Evolutionary conservation across 306 rosid species (phyloP), one percentile per base, ranked within the genome.

Genomic region (Cucurbita argyrosperma): DNA sequence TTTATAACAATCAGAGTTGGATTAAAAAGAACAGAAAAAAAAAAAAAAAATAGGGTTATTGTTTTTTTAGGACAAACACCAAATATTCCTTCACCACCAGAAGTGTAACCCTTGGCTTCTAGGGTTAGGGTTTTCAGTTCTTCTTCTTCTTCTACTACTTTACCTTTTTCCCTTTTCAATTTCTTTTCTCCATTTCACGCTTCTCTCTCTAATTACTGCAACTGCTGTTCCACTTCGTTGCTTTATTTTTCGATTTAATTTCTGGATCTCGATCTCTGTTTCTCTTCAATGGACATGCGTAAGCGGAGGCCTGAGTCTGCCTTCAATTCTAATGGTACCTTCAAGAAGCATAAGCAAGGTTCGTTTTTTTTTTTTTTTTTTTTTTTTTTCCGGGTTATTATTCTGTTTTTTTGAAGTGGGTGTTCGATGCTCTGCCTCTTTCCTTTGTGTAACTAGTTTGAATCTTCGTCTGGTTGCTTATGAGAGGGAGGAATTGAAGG

Each of bases 261-360:
- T 64, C 54, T 79, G 79, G 90, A 88, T 85, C 96, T 75, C 43
- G 90, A 81, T 72, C 85, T 82, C 53, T 66, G 55, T 58, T 57
- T 59, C 37, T 1, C 46, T 35, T 37, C 16, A 53, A 88, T 88
- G 92, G 89, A 85, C 84, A 61, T 30, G 58, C 91, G 91, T 51
- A 89, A 89, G 81, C 84, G 96, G 46, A 89, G 96, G 79, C 81
- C 76, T 5, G 90, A 85, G 7, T 43, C 40, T 56, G 84, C 83
- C 52, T 78, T 78, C 75, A 85, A 76, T 75, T 50, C 70, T n/a
- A 89, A 89, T 80, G 91, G 95, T 16, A 86, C 86, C 80, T 10
- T 85, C 77, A 89, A 89, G 85, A 87, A 87, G 83, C 81, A 81
- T 46, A 85, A 83, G 78, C 87, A 78, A 84, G 92, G 96, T 89